Conservation (phyloP, 2,329 filamentous ascomycete species). For the Ceratocystis lukuohia region DNA sequence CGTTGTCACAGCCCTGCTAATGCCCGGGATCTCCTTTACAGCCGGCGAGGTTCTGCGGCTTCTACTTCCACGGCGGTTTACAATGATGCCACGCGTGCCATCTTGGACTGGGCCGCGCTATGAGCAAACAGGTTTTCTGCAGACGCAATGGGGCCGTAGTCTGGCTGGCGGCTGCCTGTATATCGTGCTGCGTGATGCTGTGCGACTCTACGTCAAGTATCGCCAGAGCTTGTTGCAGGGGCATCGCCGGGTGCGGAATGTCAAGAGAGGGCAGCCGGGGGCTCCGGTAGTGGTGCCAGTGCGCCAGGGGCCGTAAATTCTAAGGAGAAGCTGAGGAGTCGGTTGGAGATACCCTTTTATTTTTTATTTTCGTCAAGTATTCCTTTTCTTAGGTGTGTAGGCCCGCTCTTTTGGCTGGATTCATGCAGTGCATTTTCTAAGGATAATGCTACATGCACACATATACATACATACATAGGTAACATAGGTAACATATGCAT, state of each 20-base stretch:
- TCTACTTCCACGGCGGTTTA: slow-evolving; percentile 55
- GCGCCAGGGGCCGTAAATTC: not conserved
- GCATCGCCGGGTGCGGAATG: slow-evolving; percentile 41
- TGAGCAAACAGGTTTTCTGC: slow-evolving; percentile 51
- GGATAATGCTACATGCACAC: not conserved
- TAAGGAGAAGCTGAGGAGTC: not conserved
- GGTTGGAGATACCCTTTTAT: slow-evolving; percentile 2
- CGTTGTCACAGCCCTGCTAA: slow-evolving; percentile 49
- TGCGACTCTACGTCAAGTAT: slow-evolving; percentile 51
- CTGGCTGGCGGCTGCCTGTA: slow-evolving; percentile 80
- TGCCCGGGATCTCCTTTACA: slow-evolving; percentile 66
- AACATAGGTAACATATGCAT: not conserved
- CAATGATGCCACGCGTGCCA: slow-evolving; percentile 29
- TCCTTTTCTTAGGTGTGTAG: not conserved
- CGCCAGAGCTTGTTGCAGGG: slow-evolving; percentile 43
- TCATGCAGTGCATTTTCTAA: not conserved
- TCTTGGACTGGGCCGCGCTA: slow-evolving; percentile 22
- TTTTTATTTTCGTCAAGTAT: not conserved
- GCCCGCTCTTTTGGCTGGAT: no score
- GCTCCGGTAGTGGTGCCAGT: not conserved
- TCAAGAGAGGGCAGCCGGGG: slow-evolving; percentile 20
- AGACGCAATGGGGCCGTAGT: slow-evolving; percentile 78
- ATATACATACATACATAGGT: not conserved
- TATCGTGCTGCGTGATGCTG: slow-evolving; percentile 62
- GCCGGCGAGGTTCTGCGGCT: slow-evolving; percentile 63